Base-by-base conservation (phyloP, 768 basidiomycete genomes). In the Calocybe cyanea region DNA sequence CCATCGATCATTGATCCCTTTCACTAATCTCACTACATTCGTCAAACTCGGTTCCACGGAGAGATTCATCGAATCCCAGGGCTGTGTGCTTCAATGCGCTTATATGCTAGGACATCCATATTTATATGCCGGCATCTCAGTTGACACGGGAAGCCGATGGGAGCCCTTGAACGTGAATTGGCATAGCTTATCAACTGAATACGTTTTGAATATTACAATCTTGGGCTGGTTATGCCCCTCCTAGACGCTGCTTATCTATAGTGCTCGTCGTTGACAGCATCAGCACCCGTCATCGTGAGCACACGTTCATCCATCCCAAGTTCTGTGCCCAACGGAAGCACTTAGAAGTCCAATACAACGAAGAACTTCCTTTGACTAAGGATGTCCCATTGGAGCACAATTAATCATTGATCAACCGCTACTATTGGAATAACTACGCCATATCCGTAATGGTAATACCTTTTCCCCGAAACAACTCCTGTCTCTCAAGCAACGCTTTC, bases 31-130 rank as follows among this genome's bases (percentile, higher is more conserved):
- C 58, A 50, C 55, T 54, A 38, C 45, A 51, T 59, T 60, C 52
- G 56, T 57, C 56, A 47, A 46, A 52, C 55, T 58, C 55, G 53
- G 49, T 59, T 61, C 57, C 61, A 59, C 49, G 50, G 42, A 18
- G 31, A 45, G 15, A 23, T 24, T 15, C n/a, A 38, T 2, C 30
- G 2, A 25, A 20, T 45, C 33, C 42, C 38, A 37, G 45, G 49
- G 43, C 31, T 36, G 19, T 41, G 32, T 20, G 18, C 41, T 31
- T 32, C 31, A 25, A 15, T 41, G 32, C 14, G 18, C 41, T 31
- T 32, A 9, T 9, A 14, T 20, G 6, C 25, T 21, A 24, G 4
- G 17, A 17, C 17, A 11, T 19, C 9, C 36, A 15, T 19, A 25
- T 10, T 32, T 21, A 23, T 31, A 33, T 21, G 31, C 15, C 32